phyloP scores from a whole-genome alignment of 164 flowering plant species.

The Buxus sempervirens region DNA sequence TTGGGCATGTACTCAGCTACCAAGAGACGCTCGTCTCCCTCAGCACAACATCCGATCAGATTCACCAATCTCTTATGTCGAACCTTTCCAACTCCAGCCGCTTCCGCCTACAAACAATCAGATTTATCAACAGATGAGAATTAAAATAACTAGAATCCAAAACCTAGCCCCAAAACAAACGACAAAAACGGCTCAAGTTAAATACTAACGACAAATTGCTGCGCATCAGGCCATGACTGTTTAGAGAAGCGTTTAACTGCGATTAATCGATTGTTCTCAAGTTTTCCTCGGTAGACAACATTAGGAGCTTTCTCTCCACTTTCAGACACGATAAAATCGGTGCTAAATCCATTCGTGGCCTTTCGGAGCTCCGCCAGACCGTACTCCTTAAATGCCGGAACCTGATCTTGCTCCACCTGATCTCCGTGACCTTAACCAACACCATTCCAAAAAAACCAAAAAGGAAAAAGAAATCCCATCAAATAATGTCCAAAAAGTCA shows the following conservation, averaged over 20 bases:
- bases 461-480: neutral
- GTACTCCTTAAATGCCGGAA: conserved; percentile 58
- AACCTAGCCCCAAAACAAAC: neutral
- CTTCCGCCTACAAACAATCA: conserved; percentile 48
- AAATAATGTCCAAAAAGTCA: neutral
- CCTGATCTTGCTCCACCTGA: conserved; percentile 37
- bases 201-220: conserved; percentile 52
- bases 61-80: conserved; percentile 74
- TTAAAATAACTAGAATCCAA: neutral
- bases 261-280: conserved; percentile 42
- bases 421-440: conserved; percentile 33
- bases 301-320: conserved; percentile 88
- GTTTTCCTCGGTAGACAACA: conserved; percentile 68
- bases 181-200: neutral
- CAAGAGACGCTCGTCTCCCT: conserved; percentile 81
- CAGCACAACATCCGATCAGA: conserved; percentile 80
- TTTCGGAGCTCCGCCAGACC: conserved; percentile 45
- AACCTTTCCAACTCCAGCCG: conserved; percentile 71
- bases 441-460: conserved; percentile 3
- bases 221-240: conserved; percentile 81
- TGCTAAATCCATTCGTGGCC: conserved; percentile 69
- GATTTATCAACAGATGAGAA: neutral
- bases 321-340: conserved; percentile 66
- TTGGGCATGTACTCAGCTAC: conserved; percentile 88
- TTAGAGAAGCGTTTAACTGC: conserved; percentile 76